Base-by-base conservation (phyloP, 371 early-diverging fungal genomes). In the Thermomucor indicae-seudaticae region DNA sequence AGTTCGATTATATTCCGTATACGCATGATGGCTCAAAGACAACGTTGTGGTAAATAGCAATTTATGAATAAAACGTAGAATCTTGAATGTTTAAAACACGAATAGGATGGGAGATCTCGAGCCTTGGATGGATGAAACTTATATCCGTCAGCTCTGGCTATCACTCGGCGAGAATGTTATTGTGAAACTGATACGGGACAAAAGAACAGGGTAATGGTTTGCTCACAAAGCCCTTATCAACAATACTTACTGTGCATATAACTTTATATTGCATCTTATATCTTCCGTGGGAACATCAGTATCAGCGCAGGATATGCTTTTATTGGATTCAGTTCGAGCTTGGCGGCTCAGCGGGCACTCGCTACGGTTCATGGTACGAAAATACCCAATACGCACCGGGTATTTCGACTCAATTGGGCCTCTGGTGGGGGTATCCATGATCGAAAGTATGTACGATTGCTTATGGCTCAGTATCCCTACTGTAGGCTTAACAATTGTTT, bases 141-240 rank as follows among this genome's bases (percentile, higher is more conserved):
- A 73, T 64, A 65, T 92, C 43, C 69, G 79, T 20, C 78, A 84
- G 57, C 57, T 86, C 4, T 92, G 91, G 92, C 67, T 64, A n/a
- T 62, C 60, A 8, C 39, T 81, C 23, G 89, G 90, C 23, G 89
- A 90, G 60, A 51, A 62, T 28, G 88, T 91, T 2, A 65, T 80
- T n/a, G 91, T 92, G 39, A 95, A 95, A 67, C 78, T 91, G 39
- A 91, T 88, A 85, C 66, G 91, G 85, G 92, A 96, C 66, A 62
- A 58, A 71, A 28, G 75, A 49, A 79, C 88, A 19, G 84, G 84
- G 89, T 79, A 72, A 29, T 19, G 20, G 31, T 35, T 29, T 3
- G 5, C 12, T 44, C 31, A 16, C 17, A 24, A 6, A 31, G 30
- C 31, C 11, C 4, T 7, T 7, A 16, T 12, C 6, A 4, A 29